Percentiles rank a stretch among this genome's conserved stretches.
These are phyloP conservation scores for Hapsidospora chrysogenum DNA, from an alignment of 495 filamentous ascomycete genomes.

Conservation along the genomic window DNA sequence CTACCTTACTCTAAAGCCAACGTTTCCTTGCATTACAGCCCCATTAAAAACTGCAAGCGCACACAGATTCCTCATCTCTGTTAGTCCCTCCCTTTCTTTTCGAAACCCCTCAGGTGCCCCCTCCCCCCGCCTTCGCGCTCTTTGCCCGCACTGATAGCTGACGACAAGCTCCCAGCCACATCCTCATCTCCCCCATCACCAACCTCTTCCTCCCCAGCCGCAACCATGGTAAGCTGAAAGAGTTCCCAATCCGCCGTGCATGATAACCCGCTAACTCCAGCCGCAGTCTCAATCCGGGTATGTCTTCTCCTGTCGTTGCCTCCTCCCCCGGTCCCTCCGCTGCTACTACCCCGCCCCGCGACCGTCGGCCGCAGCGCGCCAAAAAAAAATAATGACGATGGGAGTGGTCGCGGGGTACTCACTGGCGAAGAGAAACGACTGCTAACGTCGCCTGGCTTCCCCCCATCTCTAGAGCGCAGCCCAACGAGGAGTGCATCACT, in stretches of 20 bases:
- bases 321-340: conserved; percentile 5
- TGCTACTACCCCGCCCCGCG: not conserved
- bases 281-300: conserved; percentile 54
- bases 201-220: conserved; percentile 1
- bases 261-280: no score
- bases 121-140: no score
- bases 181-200: not conserved
- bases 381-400: not conserved
- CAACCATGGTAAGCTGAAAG: conserved; percentile 6
- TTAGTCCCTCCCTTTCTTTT: no score
- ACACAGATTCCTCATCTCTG: no score
- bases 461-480: conserved; percentile 32
- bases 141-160: not conserved
- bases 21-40: no score
- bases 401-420: not conserved
- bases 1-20: no score
- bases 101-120: no score
- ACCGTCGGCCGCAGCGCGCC: no score
- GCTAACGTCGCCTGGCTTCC: conserved; percentile 9
- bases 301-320: conserved; percentile 18
- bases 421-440: not conserved
- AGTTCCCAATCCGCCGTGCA: no score
- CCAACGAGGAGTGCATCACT: conserved; percentile 67
- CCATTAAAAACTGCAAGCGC: no score
- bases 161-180: conserved; percentile 1